phyloP scores from a whole-genome alignment of 495 filamentous ascomycete species.

The Trichoderma asperelloides region DNA sequence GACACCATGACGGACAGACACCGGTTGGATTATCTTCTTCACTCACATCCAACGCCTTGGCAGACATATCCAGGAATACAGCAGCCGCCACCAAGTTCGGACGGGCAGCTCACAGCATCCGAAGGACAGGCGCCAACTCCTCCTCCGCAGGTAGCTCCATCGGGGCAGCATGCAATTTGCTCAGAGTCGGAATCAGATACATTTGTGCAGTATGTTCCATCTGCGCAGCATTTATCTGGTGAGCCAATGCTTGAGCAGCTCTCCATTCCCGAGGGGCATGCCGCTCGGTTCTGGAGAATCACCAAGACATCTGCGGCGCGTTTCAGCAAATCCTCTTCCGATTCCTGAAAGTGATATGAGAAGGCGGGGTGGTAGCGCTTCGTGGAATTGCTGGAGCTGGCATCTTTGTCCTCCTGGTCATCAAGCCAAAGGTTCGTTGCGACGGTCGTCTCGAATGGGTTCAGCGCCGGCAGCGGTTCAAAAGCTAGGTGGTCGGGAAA shows the following conservation, averaged over 20 bases:
- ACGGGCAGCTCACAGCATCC: conserved; percentile 60
- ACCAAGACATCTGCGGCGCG: conserved; percentile 29
- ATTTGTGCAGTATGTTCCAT: conserved; percentile 57
- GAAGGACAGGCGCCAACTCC: conserved; percentile 51
- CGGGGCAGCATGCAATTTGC: conserved; percentile 78
- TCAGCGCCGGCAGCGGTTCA: conserved; percentile 14
- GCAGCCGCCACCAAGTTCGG: conserved; percentile 70
- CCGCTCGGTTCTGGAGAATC: conserved; percentile 42
- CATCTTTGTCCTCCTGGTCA: conserved; percentile 16
- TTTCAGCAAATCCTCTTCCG: conserved; percentile 19
- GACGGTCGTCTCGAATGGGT: conserved; percentile 13
- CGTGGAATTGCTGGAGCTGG: conserved; percentile 23
- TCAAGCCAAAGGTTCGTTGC: conserved; percentile 13
- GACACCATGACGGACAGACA: background rate
- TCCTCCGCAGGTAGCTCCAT: conserved; percentile 58
- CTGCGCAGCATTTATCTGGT: conserved; percentile 68
- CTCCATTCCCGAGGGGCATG: conserved; percentile 63
- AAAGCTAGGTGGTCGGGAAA: conserved; percentile 52
- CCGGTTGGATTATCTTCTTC: background rate
- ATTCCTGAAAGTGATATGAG: conserved; percentile 21
- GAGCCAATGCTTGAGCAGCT: conserved; percentile 60
- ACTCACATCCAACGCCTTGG: conserved; percentile 71
- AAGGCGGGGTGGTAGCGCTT: conserved; percentile 29
- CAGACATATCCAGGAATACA: conserved; percentile 78
- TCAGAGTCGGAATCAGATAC: conserved; percentile 66